Percentiles rank a stretch among this genome's conserved stretches.
Evolutionary conservation across 2,329 filamentous ascomycete genomes (phyloP).

Genomic region (Hypoxylon sp.): DNA sequence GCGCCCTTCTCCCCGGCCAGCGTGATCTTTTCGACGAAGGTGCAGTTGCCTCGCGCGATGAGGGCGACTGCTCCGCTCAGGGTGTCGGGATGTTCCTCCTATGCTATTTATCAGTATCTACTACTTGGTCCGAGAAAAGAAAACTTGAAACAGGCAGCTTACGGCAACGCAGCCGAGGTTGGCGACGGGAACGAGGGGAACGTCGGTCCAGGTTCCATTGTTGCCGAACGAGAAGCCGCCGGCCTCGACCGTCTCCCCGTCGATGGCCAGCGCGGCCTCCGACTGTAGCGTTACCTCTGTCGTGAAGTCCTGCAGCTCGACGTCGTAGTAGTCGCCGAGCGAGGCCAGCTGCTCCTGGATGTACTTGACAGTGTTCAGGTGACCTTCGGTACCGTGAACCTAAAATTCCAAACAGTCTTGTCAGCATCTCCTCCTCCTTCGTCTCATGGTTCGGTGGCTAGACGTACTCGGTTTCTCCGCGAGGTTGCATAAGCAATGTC

Average conservation of each 20-base stretch:
- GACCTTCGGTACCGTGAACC: conserved; percentile 47
- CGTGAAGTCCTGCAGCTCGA: conserved; percentile 44
- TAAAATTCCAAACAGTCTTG: conserved; percentile 1
- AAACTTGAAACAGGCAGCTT: conserved; percentile 6
- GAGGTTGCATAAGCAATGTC: conserved; percentile 45
- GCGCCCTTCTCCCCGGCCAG: conserved; percentile 63
- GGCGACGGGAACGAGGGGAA: conserved; percentile 53
- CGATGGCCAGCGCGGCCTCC: conserved; percentile 30
- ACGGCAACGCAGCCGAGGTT: conserved; percentile 58
- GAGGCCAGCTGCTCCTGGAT: conserved; percentile 46
- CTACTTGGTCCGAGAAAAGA: neutral
- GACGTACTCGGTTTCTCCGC: conserved; percentile 42
- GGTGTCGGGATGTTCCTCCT: conserved; percentile 56
- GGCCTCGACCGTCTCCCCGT: conserved; percentile 36
- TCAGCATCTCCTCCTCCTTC: conserved; percentile 5
- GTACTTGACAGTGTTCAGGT: conserved; percentile 47
- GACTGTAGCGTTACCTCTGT: conserved; percentile 39
- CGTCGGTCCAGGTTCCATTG: conserved; percentile 47
- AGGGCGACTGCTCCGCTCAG: conserved; percentile 62
- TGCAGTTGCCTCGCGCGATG: conserved; percentile 62
- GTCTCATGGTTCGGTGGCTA: conserved; percentile 12
- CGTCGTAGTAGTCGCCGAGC: conserved; percentile 46
- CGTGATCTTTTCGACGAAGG: conserved; percentile 63
- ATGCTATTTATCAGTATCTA: conserved; percentile 1
- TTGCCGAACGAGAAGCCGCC: conserved; percentile 51